Percentiles rank a stretch among this genome's conserved stretches.
Conservation (phyloP, 75 land plant species). For the Sequoia sempervirens region DNA sequence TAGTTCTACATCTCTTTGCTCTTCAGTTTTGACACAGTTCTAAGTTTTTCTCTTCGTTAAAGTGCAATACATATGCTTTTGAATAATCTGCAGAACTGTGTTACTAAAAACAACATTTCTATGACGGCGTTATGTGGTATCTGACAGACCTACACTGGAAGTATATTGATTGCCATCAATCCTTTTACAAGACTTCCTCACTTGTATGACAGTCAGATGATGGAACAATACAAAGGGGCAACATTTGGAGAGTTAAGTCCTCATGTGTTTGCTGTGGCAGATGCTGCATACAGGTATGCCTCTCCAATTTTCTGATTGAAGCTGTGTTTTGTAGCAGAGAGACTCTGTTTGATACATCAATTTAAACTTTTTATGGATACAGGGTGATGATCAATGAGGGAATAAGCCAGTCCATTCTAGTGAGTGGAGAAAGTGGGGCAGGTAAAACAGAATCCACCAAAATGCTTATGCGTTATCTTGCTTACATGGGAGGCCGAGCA, state of each 20-base stretch:
- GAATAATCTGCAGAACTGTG: background rate
- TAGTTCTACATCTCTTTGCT: background rate
- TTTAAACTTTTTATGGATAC: conserved; percentile 1
- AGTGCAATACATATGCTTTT: background rate
- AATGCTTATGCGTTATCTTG: conserved; percentile 85
- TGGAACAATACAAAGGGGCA: conserved; percentile 93
- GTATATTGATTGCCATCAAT: conserved; percentile 86
- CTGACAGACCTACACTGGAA: conserved; percentile 86
- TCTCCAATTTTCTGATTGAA: background rate
- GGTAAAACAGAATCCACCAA: conserved; percentile 96
- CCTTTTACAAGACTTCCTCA: conserved; percentile 83
- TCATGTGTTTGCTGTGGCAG: conserved; percentile 91
- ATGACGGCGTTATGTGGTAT: background rate
- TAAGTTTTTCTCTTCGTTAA: background rate
- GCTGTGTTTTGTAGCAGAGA: background rate
- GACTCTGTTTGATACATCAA: background rate
- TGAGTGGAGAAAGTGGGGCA: conserved; percentile 97
- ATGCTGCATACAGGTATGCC: conserved; percentile 74
- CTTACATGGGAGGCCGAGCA: conserved; percentile 90
- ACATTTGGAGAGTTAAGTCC: conserved; percentile 87
- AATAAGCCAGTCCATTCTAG: conserved; percentile 81
- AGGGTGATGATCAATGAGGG: conserved; percentile 81
- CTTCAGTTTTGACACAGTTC: background rate
- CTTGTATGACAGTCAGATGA: conserved; percentile 85
- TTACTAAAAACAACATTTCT: background rate